Conservation (phyloP, 352 stramenopile genomes). For the Phytophthora boehmeriae region DNA sequence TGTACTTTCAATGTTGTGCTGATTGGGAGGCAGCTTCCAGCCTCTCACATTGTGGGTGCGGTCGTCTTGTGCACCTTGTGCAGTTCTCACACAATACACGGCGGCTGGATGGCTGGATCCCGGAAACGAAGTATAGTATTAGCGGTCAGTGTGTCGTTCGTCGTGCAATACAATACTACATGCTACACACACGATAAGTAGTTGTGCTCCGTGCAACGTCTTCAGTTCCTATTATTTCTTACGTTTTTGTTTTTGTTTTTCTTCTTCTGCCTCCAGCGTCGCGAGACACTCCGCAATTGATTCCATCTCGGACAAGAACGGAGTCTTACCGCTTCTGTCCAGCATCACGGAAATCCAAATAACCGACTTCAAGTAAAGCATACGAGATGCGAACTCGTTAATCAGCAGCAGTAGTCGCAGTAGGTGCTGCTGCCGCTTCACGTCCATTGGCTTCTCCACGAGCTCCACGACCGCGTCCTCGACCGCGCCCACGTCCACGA, state of each 20-base stretch:
- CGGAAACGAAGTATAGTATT: constrained; percentile 32
- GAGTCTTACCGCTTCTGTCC: constrained; percentile 3
- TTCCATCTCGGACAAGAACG: not conserved
- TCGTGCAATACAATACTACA: constrained; percentile 24
- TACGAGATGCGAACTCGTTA: constrained; percentile 17
- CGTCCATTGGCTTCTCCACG: constrained; percentile 18
- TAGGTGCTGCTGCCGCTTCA: constrained; percentile 14
- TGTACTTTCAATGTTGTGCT: constrained; percentile 30
- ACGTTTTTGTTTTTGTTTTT: constrained; percentile 36
- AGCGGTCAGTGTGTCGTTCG: constrained; percentile 17
- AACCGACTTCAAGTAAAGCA: constrained; percentile 26
- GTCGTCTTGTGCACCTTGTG: constrained; percentile 10
- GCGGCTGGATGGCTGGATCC: constrained; percentile 14
- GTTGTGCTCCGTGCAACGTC: too few species aligned
- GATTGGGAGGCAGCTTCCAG: constrained; percentile 8
- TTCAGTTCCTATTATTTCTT: constrained; percentile 19
- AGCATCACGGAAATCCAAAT: constrained; percentile 24
- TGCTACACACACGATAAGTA: not conserved
- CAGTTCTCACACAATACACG: constrained; percentile 11
- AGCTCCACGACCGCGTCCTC: constrained; percentile 31
- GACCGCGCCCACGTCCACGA: constrained; percentile 39
- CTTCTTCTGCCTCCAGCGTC: constrained; percentile 14
- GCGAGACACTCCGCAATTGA: not conserved
- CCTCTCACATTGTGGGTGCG: constrained; percentile 9
- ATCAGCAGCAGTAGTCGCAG: constrained; percentile 11